Evolutionary conservation across 257 asterid genomes (phyloP), one percentile per base, ranked within the genome.

Genomic region (Petunia secreta): DNA sequence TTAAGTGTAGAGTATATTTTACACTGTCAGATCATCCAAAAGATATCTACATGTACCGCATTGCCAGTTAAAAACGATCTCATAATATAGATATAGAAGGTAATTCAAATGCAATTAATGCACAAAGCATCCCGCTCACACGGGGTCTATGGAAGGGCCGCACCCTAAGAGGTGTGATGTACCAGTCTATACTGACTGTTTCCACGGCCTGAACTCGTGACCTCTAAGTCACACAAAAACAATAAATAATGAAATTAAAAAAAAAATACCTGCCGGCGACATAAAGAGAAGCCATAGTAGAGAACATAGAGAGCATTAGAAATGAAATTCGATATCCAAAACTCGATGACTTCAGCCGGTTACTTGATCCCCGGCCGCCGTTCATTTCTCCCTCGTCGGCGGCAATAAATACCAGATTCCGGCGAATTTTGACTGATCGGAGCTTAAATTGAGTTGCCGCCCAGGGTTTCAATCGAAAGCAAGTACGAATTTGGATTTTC

Each of bases 211-310:
- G 25, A 25, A 25, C 25, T 25, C 25, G 25, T 25, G 25, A 25
- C 25, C 25, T 25, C 25, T 25, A 25, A 0, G 25, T 25, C 25
- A 25, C 25, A 25, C 25, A 25, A 57, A 1, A 1, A 25, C 63
- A 78, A 80, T 16, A 5, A 5, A 8, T 9, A 0, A 36, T 0
- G 73, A 77, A 10, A 6, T 9, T 57, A 60, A 71, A 52, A 37
- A 34, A 77, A 57, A 66, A 53, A 80, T 68, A 92, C 98, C 97
- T 79, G 78, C 91, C 89, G 25, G 97, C 98, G 14, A 94, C 90
- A 62, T 94, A 92, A 53, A 92, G 68, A 60, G 93, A 78, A 66
- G 97, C 97, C 97, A 92, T 91, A 74, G 97, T 82, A 84, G 97
- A 94, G 71, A 92, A 87, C 98, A 92, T 94, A 36, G 94, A 86